Evolutionary conservation across 352 stramenopile genomes (phyloP).

Genomic region (Globisporangium acanthophoron): DNA sequence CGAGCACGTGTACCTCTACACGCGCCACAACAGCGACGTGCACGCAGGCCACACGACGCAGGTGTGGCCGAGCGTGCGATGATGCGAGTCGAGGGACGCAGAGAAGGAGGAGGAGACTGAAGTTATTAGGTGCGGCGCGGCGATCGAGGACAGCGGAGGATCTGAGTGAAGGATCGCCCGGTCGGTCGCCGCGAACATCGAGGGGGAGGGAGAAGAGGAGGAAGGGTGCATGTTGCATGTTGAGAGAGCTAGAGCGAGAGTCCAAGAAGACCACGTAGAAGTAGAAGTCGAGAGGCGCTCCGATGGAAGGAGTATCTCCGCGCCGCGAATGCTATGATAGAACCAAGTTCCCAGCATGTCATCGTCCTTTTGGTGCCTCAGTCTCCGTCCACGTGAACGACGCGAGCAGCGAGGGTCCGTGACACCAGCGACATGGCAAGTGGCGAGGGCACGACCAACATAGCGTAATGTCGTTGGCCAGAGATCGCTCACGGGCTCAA

Average conservation of each 20-base stretch:
- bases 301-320: neutral
- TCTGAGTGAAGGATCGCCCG: neutral
- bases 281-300: neutral
- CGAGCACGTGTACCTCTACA: slow-evolving; percentile 40
- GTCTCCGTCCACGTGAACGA: neutral
- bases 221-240: neutral
- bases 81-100: neutral
- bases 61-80: slow-evolving; percentile 10
- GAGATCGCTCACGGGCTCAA: no score
- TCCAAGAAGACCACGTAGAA: neutral
- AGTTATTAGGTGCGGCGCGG: slow-evolving; percentile 2
- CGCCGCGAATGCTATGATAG: neutral
- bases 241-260: no score
- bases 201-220: neutral
- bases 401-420: no score
- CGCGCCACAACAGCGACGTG: slow-evolving; percentile 23
- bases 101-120: neutral
- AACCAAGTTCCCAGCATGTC: neutral
- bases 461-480: no score
- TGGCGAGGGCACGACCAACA: no score
- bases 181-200: neutral
- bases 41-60: slow-evolving; percentile 6
- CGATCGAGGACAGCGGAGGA: neutral
- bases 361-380: neutral
- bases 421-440: no score